Percentiles rank a stretch among this genome's conserved stretches.
Evolutionary conservation across 83 land plant species (phyloP).

Genomic region (Picea abies): DNA sequence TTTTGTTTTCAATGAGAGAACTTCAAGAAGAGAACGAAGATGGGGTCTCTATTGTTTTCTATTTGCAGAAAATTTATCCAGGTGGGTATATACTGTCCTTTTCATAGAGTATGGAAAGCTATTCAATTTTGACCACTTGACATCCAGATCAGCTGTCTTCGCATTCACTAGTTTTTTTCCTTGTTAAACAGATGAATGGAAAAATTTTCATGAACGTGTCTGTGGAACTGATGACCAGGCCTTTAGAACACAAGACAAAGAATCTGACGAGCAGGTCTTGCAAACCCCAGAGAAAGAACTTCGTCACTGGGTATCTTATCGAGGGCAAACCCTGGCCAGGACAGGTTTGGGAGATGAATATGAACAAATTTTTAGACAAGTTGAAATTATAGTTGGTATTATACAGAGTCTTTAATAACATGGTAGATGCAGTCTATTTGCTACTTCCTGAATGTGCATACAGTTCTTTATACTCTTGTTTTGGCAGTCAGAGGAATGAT

Average conservation of each 20-base stretch:
- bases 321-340: constrained; percentile 82
- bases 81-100: constrained; percentile 34
- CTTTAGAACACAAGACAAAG: not conserved
- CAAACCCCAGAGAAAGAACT: constrained; percentile 10
- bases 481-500: constrained; percentile 90
- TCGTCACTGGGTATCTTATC: constrained; percentile 79
- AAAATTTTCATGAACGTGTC: constrained; percentile 30
- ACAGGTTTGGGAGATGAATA: constrained; percentile 50
- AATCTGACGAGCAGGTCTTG: constrained; percentile 18
- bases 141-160: no score
- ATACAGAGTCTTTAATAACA: no score
- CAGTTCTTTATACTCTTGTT: not conserved
- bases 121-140: no score
- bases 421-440: no score
- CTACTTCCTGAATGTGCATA: not conserved
- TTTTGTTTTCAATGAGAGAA: constrained; percentile 60
- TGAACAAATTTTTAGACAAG: not conserved
- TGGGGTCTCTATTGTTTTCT: constrained; percentile 76
- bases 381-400: not conserved
- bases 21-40: constrained; percentile 78
- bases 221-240: constrained; percentile 7
- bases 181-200: constrained; percentile 75
- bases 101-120: no score
- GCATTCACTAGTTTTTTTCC: not conserved
- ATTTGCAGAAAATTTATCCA: constrained; percentile 85